Percentiles rank a stretch among this genome's conserved stretches.
Evolutionary conservation across 495 filamentous ascomycete genomes (phyloP).

Genomic region (Aspergillus funiculosus): DNA sequence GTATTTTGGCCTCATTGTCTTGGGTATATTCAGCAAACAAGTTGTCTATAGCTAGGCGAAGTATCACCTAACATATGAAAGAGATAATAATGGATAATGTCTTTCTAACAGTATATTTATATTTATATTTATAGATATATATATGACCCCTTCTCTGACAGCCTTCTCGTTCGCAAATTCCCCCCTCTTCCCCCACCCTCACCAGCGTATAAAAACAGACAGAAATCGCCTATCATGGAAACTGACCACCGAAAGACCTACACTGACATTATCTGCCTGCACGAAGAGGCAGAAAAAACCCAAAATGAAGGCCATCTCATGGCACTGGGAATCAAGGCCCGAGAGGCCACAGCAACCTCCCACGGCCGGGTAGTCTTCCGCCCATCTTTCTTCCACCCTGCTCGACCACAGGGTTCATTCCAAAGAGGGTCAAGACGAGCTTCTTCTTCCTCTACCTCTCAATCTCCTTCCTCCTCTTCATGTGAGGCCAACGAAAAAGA

Average conservation of each 20-base stretch:
- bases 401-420: background rate
- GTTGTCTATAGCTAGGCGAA: too few species aligned
- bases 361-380: background rate
- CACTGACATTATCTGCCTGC: constrained; percentile 1
- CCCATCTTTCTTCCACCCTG: background rate
- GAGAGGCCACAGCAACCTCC: background rate
- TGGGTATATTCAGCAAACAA: too few species aligned
- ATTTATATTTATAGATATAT: too few species aligned
- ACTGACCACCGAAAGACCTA: background rate
- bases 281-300: background rate
- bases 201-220: background rate
- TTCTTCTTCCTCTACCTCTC: background rate
- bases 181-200: background rate
- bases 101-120: too few species aligned
- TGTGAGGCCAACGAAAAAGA: background rate
- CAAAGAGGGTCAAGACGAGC: background rate
- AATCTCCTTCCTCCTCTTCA: too few species aligned
- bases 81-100: too few species aligned
- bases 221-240: background rate
- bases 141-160: too few species aligned
- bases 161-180: background rate
- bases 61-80: too few species aligned
- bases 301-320: background rate
- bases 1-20: too few species aligned
- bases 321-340: background rate